These are phyloP conservation scores for Penstemon eatonii DNA, from an alignment of 257 asterid species.

Conservation along the genomic window DNA sequence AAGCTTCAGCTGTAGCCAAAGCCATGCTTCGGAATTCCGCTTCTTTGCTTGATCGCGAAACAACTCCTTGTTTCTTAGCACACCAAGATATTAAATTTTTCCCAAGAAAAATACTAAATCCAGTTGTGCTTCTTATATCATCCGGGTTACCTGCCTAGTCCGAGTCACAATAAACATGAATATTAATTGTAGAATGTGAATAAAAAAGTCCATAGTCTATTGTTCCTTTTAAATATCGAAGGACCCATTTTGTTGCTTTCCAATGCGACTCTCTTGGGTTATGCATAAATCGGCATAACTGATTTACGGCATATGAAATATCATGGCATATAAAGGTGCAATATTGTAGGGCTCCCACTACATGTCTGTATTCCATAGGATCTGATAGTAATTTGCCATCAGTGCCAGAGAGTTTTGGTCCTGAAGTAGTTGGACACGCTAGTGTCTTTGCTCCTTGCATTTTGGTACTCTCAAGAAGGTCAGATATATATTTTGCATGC, in stretches of 20 bases:
- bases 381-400: not conserved
- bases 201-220: not conserved
- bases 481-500: not conserved
- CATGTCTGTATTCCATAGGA: not conserved
- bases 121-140: not conserved
- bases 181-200: not conserved
- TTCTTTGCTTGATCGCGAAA: not conserved
- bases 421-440: not conserved
- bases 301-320: not conserved
- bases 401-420: not conserved
- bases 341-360: conserved; percentile 1
- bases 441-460: not conserved
- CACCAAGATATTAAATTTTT: not conserved
- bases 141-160: conserved; percentile 4
- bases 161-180: not conserved
- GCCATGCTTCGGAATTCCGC: not conserved
- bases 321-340: not conserved
- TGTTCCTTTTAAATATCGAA: not conserved
- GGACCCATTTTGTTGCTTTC: not conserved
- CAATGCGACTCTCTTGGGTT: not conserved
- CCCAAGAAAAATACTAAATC: not conserved
- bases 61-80: not conserved
- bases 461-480: not conserved
- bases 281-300: conserved; percentile 7
- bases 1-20: not conserved